phyloP scores from a whole-genome alignment of 495 filamentous ascomycete species.

The Sabuloglossum arenarium region DNA sequence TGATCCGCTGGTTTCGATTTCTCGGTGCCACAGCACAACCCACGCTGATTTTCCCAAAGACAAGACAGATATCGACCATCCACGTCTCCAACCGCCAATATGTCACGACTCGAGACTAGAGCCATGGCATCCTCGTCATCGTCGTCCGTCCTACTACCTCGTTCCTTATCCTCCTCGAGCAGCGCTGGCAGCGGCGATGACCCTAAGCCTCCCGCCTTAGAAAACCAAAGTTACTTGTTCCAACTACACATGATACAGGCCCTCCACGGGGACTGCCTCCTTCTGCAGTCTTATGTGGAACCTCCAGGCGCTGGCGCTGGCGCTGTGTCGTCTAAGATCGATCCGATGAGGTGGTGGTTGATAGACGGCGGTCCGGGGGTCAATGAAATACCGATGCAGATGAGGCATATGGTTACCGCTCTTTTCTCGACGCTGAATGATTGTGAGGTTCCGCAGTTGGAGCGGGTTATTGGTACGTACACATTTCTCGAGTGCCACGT shows the following conservation, averaged over 20 bases:
- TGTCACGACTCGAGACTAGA: no score
- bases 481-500: no score
- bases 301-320: neutral
- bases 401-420: neutral
- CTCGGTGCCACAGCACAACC: no score
- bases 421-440: neutral
- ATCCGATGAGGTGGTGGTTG: neutral
- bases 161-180: neutral
- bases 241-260: neutral
- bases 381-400: neutral
- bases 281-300: neutral
- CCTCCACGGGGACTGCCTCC: neutral
- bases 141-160: no score
- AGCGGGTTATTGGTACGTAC: neutral
- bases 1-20: no score
- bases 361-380: neutral
- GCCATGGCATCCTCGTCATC: no score
- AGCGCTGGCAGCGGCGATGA: neutral
- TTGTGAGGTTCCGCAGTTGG: neutral
- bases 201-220: neutral
- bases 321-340: neutral
- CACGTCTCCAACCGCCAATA: no score
- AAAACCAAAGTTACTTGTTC: neutral
- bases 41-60: no score
- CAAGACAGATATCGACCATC: no score